Conservation (phyloP, 345 rosid species). For the Salix exigua region DNA sequence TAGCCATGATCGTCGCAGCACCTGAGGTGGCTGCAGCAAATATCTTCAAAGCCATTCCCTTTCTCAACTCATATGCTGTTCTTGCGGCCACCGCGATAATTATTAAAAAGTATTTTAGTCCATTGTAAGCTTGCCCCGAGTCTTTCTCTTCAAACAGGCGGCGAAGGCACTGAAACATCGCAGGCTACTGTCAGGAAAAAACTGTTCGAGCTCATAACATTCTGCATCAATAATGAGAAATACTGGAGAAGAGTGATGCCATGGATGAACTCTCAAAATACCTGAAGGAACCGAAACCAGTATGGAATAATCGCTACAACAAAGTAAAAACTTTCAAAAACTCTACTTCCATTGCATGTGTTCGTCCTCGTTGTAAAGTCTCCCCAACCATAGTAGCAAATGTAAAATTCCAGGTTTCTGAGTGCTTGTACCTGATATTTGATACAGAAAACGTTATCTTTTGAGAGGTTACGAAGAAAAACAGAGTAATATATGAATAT, state of each 20-base stretch:
- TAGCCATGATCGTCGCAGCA: conserved; percentile 44
- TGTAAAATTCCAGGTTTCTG: conserved; percentile 50
- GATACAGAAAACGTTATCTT: too few relatives aligned
- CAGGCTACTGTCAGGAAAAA: not conserved
- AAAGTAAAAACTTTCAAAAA: conserved; percentile 44
- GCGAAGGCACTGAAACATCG: conserved; percentile 48
- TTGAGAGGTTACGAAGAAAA: too few relatives aligned
- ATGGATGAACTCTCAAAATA: conserved; percentile 8
- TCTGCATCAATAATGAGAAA: not conserved
- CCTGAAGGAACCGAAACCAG: conserved; percentile 75
- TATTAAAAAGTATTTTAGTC: conserved; percentile 55
- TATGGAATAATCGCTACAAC: conserved; percentile 58
- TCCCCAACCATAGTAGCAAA: conserved; percentile 66
- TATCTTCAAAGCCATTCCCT: conserved; percentile 35
- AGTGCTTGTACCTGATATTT: conserved; percentile 53
- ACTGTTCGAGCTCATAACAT: too few relatives aligned
- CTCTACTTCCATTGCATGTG: conserved; percentile 40
- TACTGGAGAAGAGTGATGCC: not conserved
- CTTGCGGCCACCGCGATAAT: conserved; percentile 52
- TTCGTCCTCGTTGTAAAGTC: conserved; percentile 47
- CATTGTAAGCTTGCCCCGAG: conserved; percentile 38
- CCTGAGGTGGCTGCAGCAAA: conserved; percentile 48
- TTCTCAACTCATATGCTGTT: conserved; percentile 33
- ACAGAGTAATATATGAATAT: too few relatives aligned
- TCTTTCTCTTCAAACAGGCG: conserved; percentile 59